Evolutionary conservation across 1,284 basidiomycete species (phyloP), one percentile per base, ranked within the genome.

Genomic region (Moesziomyces sp.): DNA sequence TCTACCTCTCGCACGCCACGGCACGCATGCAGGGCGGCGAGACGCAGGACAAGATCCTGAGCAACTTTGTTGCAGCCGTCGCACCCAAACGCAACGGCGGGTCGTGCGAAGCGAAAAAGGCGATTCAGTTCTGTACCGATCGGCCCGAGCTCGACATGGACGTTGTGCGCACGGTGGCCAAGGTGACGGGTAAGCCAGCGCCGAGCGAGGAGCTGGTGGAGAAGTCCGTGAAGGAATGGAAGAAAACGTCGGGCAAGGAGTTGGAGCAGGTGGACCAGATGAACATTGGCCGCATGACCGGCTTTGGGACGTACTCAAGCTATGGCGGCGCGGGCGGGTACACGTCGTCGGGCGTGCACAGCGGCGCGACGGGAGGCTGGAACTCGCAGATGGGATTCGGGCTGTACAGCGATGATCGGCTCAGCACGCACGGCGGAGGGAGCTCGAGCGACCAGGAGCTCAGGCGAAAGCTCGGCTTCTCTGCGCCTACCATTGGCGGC

Each of bases 1-100:
- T 95, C 26, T 92, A 92, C 81, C 81, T 93, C 18, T 87, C 88
- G 62, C 47, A 84, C 73, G 57, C 65, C 16, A 49, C 67, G 3
- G 61, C 57, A 3, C 74, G 81, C 10, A 63, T 71, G 61, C 49
- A 65, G 19, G 72, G 72, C 11, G 74, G 74, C 23, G 70, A 81
- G 5, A 69, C 55, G 21, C 56, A 64, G 38, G 54, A 66, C 38
- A 74, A 71, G 46, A 42, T 56, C 3, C 49, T 80, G 2, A 74
- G 72, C 40, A 59, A 54, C 23, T 81, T 80, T 53, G 49, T 81
- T n/a, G 38, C 54, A 13, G 46, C 46, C 8, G 54, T 62, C 3
- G 62, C 63, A 10, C 43, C 56, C 11, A 60, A 65, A 46, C n/a
- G 52, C 44, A 46, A 59, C n/a, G 69, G 64, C 3, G 62, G 60